These are phyloP conservation scores for Botrytis pseudocinerea DNA, from an alignment of 2,329 filamentous ascomycete genomes.

Conservation along the genomic window DNA sequence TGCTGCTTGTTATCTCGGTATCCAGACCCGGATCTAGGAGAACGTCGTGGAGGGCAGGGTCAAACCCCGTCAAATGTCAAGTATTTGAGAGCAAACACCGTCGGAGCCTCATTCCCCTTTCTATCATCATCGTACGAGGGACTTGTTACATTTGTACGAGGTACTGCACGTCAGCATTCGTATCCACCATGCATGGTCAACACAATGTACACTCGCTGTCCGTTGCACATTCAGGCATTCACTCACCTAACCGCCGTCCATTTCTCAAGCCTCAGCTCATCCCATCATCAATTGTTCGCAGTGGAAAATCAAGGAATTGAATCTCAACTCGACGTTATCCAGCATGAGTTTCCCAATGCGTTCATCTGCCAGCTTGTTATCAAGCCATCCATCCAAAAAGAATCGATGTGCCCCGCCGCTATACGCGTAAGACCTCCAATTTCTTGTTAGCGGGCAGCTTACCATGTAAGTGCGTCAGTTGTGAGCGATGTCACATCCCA, in stretches of 20 bases:
- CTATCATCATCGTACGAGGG: neutral
- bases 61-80: neutral
- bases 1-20: neutral
- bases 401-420: neutral
- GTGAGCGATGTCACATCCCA: neutral
- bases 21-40: constrained; percentile 8
- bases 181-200: neutral
- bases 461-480: neutral
- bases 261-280: constrained; percentile 22
- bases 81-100: neutral
- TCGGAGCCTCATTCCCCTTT: constrained; percentile 8
- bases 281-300: neutral
- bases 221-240: neutral
- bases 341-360: neutral
- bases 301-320: neutral
- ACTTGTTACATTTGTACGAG: neutral
- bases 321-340: constrained; percentile 8
- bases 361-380: constrained; percentile 9
- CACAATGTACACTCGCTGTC: neutral
- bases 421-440: neutral
- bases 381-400: constrained; percentile 3
- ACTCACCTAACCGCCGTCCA: neutral
- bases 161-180: constrained; percentile 15
- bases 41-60: neutral
- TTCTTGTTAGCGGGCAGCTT: neutral